These are phyloP conservation scores for Bothriochloa decipiens DNA, from an alignment of 176 grass and related monocot species.

Conservation along the genomic window DNA sequence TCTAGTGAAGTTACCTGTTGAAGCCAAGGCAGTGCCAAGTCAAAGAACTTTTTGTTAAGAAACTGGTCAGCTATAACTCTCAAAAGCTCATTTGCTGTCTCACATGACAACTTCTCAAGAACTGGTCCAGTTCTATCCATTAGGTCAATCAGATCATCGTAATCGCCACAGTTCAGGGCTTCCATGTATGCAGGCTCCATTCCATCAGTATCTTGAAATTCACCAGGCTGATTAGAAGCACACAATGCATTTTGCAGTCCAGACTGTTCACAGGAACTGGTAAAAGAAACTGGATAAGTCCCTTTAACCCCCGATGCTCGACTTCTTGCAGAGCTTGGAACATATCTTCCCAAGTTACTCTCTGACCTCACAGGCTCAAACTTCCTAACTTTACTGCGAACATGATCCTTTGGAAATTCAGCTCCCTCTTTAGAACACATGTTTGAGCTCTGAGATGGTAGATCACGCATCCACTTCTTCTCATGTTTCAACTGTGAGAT, in stretches of 20 bases:
- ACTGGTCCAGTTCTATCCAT: constrained; percentile 97
- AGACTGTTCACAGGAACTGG: constrained; percentile 36
- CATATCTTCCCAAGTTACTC: constrained; percentile 40
- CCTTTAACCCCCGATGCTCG: constrained; percentile 36
- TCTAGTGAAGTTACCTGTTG: constrained; percentile 63
- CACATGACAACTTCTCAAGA: constrained; percentile 71
- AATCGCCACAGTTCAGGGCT: constrained; percentile 65
- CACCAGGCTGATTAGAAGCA: constrained; percentile 42
- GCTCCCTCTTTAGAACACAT: constrained; percentile 45
- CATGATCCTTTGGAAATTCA: constrained; percentile 43
- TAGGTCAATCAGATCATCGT: constrained; percentile 62
- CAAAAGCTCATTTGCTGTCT: constrained; percentile 69
- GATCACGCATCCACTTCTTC: constrained; percentile 57
- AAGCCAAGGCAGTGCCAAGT: constrained; percentile 75
- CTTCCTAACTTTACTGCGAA: constrained; percentile 39
- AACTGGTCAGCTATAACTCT: constrained; percentile 58
- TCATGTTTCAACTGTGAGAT: constrained; percentile 63
- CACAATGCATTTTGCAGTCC: constrained; percentile 34
- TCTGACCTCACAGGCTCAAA: constrained; percentile 34
- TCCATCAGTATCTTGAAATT: constrained; percentile 50
- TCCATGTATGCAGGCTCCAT: constrained; percentile 76
- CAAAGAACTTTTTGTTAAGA: constrained; percentile 63
- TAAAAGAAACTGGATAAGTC: constrained; percentile 38
- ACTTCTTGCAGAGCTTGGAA: constrained; percentile 44
- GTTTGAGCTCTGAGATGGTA: constrained; percentile 51